Evolutionary conservation across 139 green algal species (phyloP).

Genomic region (Auxenochlorella pyrenoidosa): DNA sequence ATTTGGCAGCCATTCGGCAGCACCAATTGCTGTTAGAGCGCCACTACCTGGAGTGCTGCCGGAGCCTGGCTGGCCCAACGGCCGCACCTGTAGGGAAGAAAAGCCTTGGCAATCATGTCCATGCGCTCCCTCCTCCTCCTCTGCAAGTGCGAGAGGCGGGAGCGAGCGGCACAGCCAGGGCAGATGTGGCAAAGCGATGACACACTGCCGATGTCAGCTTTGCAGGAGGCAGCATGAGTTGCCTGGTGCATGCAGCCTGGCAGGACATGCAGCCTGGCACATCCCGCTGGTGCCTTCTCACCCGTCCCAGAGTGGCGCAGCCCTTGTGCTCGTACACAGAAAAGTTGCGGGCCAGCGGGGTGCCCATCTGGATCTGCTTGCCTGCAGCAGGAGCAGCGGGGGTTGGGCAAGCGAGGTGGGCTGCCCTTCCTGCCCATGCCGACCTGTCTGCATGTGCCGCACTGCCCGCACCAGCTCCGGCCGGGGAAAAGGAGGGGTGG

Average conservation of each 20-base stretch:
- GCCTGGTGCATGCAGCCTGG: too few species aligned
- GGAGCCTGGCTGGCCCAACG: too few species aligned
- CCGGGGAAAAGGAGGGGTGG: too few species aligned
- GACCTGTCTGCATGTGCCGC: too few species aligned
- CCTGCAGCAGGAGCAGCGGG: too few species aligned
- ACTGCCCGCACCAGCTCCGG: too few species aligned
- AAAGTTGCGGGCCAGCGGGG: slow-evolving; percentile 2
- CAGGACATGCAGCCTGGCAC: too few species aligned
- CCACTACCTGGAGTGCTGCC: background rate
- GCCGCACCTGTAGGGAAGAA: background rate
- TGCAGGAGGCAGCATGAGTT: background rate
- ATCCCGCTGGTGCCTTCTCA: too few species aligned
- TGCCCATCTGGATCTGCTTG: slow-evolving; percentile 1
- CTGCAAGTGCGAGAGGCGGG: background rate
- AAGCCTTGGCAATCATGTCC: background rate
- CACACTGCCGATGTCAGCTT: background rate
- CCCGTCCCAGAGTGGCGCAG: background rate
- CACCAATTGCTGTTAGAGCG: too few species aligned
- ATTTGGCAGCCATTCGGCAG: too few species aligned
- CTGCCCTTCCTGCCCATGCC: too few species aligned
- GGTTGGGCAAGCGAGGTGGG: too few species aligned
- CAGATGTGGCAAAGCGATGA: background rate
- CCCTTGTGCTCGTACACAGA: background rate
- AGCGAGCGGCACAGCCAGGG: background rate
- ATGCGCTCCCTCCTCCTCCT: background rate